Percentiles rank a stretch among this genome's conserved stretches.
These are phyloP conservation scores for Ustilago sp. DNA, from an alignment of 1,284 basidiomycete species.

Conservation along the genomic window DNA sequence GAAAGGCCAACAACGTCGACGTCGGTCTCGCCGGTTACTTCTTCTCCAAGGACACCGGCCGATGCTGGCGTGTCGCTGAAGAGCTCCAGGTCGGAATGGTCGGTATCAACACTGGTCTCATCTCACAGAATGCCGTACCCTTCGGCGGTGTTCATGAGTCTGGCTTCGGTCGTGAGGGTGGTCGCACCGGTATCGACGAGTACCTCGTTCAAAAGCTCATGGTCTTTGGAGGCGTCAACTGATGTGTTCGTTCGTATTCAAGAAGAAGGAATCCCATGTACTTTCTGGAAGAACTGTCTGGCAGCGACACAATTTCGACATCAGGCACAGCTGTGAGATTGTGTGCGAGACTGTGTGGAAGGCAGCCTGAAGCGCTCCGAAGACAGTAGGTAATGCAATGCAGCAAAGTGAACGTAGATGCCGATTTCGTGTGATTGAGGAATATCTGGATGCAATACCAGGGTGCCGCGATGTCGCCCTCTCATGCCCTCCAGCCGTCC, in stretches of 20 bases:
- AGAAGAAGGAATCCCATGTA: neutral
- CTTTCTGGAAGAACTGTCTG: neutral
- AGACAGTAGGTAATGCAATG: neutral
- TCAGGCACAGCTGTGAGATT: neutral
- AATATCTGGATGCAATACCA: neutral
- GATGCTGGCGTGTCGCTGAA: constrained; percentile 98
- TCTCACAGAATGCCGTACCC: constrained; percentile 64
- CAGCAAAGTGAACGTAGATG: neutral
- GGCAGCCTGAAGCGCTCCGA: neutral
- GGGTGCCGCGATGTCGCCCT: neutral
- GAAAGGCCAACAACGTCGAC: constrained; percentile 83
- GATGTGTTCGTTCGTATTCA: neutral
- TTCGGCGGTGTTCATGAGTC: constrained; percentile 94
- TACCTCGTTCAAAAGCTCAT: constrained; percentile 71
- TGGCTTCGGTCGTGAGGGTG: constrained; percentile 72
- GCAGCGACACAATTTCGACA: neutral
- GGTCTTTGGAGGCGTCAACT: constrained; percentile 60
- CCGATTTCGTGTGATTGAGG: neutral
- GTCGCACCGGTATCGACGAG: constrained; percentile 84
- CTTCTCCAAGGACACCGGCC: constrained; percentile 79
- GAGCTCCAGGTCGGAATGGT: constrained; percentile 97
- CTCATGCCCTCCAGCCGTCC: constrained; percentile 37
- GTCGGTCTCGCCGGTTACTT: constrained; percentile 80
- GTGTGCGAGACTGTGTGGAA: neutral
- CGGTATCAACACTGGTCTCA: constrained; percentile 73